phyloP scores from a whole-genome alignment of 495 filamentous ascomycete species.

The Darksidea phi region DNA sequence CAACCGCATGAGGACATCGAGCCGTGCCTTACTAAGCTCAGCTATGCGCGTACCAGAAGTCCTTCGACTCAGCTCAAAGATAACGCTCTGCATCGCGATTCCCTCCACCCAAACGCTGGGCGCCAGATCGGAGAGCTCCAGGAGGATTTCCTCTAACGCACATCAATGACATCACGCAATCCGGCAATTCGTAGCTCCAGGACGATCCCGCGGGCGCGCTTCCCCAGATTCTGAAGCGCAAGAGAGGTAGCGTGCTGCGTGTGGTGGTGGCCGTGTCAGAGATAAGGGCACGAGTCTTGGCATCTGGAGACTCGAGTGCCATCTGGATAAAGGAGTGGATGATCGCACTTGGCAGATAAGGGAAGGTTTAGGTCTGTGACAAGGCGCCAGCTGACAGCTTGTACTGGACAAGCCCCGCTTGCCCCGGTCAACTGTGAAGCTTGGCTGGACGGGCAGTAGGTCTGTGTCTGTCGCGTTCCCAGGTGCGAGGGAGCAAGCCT shows the following conservation, averaged over 20 bases:
- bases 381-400: neutral
- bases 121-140: too few species aligned
- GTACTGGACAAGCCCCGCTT: slow-evolving; percentile 1
- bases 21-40: neutral
- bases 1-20: too few species aligned
- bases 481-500: neutral
- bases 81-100: neutral
- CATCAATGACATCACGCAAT: too few species aligned
- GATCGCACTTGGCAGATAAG: slow-evolving; percentile 18
- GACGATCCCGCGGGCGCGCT: neutral
- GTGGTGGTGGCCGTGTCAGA: slow-evolving; percentile 2
- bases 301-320: neutral
- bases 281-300: slow-evolving; percentile 3
- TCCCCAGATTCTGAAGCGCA: neutral
- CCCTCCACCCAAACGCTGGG: too few species aligned
- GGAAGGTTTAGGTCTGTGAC: slow-evolving; percentile 3
- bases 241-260: neutral
- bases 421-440: neutral
- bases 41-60: neutral
- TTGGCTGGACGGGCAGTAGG: neutral
- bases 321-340: neutral
- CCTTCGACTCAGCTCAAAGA: slow-evolving; percentile 5
- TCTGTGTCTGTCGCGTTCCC: neutral
- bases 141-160: too few species aligned
- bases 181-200: too few species aligned